phyloP scores from a whole-genome alignment of 441 rosid genomes.

The Geranium incanum region DNA sequence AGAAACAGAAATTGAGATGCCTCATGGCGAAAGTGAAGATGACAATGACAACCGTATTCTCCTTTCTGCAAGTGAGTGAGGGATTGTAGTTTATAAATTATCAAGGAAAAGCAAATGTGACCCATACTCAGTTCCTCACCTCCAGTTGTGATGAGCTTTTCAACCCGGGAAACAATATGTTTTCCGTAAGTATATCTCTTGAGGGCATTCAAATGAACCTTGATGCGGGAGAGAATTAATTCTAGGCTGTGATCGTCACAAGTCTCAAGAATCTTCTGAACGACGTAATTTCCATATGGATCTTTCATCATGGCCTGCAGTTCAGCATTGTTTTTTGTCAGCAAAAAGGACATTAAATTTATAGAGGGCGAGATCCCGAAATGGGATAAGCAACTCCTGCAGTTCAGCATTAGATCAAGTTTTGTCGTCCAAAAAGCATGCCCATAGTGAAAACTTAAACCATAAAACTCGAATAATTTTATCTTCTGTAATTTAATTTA shows the following conservation, averaged over 20 bases:
- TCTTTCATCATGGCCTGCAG: constrained; percentile 98
- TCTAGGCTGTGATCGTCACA: constrained; percentile 91
- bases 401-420: background rate
- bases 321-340: background rate
- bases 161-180: constrained; percentile 95
- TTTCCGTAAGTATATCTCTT: constrained; percentile 97
- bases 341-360: too few relatives aligned
- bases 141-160: constrained; percentile 96
- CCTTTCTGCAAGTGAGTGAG: constrained; percentile 46
- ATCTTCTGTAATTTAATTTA: background rate
- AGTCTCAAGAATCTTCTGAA: constrained; percentile 90
- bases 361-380: too few relatives aligned
- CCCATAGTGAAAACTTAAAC: background rate
- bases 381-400: constrained; percentile 31
- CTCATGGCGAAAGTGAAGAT: constrained; percentile 36
- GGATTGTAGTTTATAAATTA: background rate
- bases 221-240: constrained; percentile 78
- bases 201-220: constrained; percentile 83
- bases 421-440: background rate
- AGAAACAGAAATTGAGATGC: constrained; percentile 20
- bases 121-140: constrained; percentile 35
- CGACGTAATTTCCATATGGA: constrained; percentile 93
- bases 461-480: background rate
- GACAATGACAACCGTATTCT: constrained; percentile 64
- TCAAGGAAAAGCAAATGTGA: constrained; percentile 4